phyloP scores from a whole-genome alignment of 2,329 filamentous ascomycete genomes.

The Phialocephala subalpina region DNA sequence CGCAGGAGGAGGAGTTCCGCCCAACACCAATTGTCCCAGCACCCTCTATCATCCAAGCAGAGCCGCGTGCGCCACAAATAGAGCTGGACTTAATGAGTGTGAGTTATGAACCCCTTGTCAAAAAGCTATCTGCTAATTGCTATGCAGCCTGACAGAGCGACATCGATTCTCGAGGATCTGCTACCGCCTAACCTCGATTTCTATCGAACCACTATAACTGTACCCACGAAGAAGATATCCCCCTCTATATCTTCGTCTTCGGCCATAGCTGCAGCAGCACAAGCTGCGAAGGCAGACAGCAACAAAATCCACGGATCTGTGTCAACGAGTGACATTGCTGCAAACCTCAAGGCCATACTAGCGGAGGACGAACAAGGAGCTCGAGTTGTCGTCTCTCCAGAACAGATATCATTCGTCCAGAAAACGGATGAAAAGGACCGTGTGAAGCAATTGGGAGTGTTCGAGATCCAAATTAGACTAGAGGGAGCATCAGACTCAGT shows the following conservation, averaged over 20 bases:
- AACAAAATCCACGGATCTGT: constrained; percentile 58
- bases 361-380: constrained; percentile 59
- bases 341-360: constrained; percentile 55
- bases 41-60: not conserved
- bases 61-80: constrained; percentile 16
- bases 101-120: constrained; percentile 13
- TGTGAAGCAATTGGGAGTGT: constrained; percentile 61
- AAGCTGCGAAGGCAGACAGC: constrained; percentile 30
- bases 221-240: constrained; percentile 42
- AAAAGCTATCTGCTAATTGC: constrained; percentile 23
- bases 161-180: constrained; percentile 34
- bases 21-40: not conserved
- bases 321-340: constrained; percentile 58
- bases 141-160: constrained; percentile 37
- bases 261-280: constrained; percentile 37
- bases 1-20: constrained; percentile 11
- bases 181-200: constrained; percentile 41
- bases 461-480: constrained; percentile 57
- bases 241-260: constrained; percentile 45
- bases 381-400: constrained; percentile 55
- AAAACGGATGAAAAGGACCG: constrained; percentile 48
- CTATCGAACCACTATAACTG: constrained; percentile 37
- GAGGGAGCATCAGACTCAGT: constrained; percentile 53
- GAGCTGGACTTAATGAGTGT: constrained; percentile 39
- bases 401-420: constrained; percentile 58